Base-by-base conservation (phyloP, 176 grass and related monocot genomes). In the Calamus simplicifolius region DNA sequence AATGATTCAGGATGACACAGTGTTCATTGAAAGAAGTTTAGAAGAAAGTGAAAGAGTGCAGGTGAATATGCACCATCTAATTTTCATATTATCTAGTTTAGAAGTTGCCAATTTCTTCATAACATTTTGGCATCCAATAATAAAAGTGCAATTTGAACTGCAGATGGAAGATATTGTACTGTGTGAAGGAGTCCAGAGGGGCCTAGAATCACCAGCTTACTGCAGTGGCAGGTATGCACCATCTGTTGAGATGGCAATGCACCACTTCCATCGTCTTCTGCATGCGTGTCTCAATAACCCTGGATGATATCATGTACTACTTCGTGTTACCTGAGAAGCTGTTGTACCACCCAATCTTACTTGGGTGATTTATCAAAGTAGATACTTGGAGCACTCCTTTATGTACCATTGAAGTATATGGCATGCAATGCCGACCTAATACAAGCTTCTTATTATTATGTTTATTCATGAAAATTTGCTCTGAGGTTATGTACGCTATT, bases 21-120 rank as follows among this genome's bases (percentile, higher is more conserved):
- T 13, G 28, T 97, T 91, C 54, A 78, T 91, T 18, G 18, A 77
- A 3, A 85, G 73, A 81, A 91, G 93, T 56, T 79, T 97, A 64
- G 71, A 88, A 67, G 93, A 91, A 52, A 97, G 93, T 17, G 84
- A 91, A 38, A 78, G 68, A 88, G 87, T 97, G 74, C 93, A 97
- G 84, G 93, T 88, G 73, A 58, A 49, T 51, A 31, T 52, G 10
- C 35, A 10, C 8, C 12, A 43, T 43, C 35, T 43, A 43, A 7
- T 0, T 43, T 43, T 43, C 12, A 12, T 43, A 43, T 43, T 13
- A 43, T 43, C 35, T 43, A 13, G 35, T 43, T 10, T 43, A 43
- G 12, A 43, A 43, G 8, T 43, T 43, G 35, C 35, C 35, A 43
- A 43, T 43, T 43, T 7, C 35, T 43, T 43, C 8, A 43, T 43